These are phyloP conservation scores for Elsinoe necatrix DNA, from an alignment of 2,329 filamentous ascomycete species.

Conservation along the genomic window DNA sequence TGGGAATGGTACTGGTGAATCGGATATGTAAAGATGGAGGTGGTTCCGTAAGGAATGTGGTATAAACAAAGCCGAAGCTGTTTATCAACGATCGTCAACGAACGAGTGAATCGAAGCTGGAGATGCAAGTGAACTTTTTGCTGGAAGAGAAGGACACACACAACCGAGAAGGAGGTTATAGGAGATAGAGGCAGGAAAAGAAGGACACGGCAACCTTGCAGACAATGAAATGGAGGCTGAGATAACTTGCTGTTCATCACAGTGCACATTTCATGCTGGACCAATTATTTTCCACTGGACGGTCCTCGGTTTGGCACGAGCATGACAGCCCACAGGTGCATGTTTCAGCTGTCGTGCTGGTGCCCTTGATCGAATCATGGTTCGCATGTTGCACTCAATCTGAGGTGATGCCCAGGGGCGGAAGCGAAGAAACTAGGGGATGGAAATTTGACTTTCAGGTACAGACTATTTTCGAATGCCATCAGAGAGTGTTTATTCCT, in stretches of 20 bases:
- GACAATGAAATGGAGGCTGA: not conserved
- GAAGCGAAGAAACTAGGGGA: not conserved
- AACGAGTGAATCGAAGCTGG: not conserved
- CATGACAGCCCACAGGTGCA: constrained; percentile 6
- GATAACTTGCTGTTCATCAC: not conserved
- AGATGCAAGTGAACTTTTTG: not conserved
- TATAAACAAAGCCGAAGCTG: not conserved
- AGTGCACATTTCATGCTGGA: constrained; percentile 1
- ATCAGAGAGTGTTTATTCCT: not conserved
- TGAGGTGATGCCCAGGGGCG: not conserved
- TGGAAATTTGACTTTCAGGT: not conserved
- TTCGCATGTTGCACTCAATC: not conserved
- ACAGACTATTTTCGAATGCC: not conserved
- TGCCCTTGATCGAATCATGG: constrained; percentile 6
- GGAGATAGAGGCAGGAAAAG: not conserved
- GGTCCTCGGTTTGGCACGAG: constrained; percentile 4
- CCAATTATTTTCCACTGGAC: not conserved
- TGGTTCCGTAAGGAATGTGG: not conserved
- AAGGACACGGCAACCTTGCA: not conserved
- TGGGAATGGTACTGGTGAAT: not conserved
- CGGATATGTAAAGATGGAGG: not conserved
- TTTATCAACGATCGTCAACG: not conserved
- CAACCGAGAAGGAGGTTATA: not conserved
- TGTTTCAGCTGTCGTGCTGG: constrained; percentile 10
- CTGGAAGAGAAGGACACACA: not conserved